Percentiles rank a stretch among this genome's conserved stretches.
phyloP scores from a whole-genome alignment of 2,329 filamentous ascomycete genomes.

The Leptographium flavum region DNA sequence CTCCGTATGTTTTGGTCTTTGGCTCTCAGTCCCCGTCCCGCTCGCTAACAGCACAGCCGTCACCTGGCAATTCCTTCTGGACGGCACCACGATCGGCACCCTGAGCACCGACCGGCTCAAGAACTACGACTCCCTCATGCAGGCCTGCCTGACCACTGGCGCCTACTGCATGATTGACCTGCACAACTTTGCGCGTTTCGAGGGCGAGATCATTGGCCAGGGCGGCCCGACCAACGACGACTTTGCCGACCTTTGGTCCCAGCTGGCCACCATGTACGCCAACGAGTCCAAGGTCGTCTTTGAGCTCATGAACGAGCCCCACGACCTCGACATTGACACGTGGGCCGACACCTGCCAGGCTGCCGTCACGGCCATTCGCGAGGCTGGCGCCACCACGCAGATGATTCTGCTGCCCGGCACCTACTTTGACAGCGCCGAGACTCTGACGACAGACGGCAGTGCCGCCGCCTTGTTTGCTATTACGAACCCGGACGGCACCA shows the following conservation, averaged over 20 bases:
- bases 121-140: conserved; percentile 33
- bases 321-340: conserved; percentile 38
- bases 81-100: conserved; percentile 25
- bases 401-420: conserved; percentile 51
- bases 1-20: conserved; percentile 19
- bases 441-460: conserved; percentile 32
- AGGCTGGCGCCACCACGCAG: conserved; percentile 43
- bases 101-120: conserved; percentile 26
- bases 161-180: conserved; percentile 36
- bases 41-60: conserved; percentile 19
- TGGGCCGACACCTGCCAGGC: conserved; percentile 49
- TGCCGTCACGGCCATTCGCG: conserved; percentile 51
- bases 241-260: conserved; percentile 47
- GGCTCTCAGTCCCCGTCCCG: not conserved
- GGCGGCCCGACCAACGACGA: conserved; percentile 46
- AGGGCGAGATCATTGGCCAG: conserved; percentile 49
- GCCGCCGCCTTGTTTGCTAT: conserved; percentile 36
- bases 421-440: conserved; percentile 12
- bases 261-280: conserved; percentile 44
- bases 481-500: conserved; percentile 44
- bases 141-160: conserved; percentile 32
- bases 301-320: conserved; percentile 58
- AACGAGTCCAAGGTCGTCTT: conserved; percentile 40
- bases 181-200: conserved; percentile 45
- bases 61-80: conserved; percentile 36